These are phyloP conservation scores for Phialophora expanda DNA, from an alignment of 2,329 filamentous ascomycete genomes.

Conservation along the genomic window DNA sequence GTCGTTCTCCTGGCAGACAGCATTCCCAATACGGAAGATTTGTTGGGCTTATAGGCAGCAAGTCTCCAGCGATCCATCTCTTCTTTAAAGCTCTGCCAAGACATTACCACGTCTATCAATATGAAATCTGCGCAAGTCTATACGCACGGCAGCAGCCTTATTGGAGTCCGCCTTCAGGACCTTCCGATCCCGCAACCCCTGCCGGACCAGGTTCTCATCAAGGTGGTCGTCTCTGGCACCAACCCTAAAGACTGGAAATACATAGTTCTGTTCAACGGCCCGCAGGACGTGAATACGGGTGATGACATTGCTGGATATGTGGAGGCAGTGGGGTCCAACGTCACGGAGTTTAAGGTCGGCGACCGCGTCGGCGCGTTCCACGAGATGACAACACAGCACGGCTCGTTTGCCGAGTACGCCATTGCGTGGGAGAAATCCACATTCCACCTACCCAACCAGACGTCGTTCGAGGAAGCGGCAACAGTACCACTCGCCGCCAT, in stretches of 20 bases:
- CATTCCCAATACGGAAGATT: neutral
- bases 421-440: conserved; percentile 60
- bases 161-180: conserved; percentile 4
- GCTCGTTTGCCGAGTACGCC: conserved; percentile 63
- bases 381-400: conserved; percentile 57
- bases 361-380: conserved; percentile 60
- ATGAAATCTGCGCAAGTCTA: conserved; percentile 2
- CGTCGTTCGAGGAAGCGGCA: conserved; percentile 56
- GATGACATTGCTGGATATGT: conserved; percentile 61
- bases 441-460: conserved; percentile 58
- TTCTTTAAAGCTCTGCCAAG: neutral
- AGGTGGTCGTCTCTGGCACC: conserved; percentile 49
- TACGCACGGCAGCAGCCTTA: neutral
- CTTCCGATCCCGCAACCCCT: conserved; percentile 48
- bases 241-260: conserved; percentile 58
- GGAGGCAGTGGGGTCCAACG: conserved; percentile 56
- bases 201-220: conserved; percentile 48
- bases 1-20: neutral
- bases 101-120: neutral
- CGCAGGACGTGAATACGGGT: conserved; percentile 49
- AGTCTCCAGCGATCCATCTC: too few species aligned
- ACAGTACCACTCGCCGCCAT: conserved; percentile 34
- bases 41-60: neutral
- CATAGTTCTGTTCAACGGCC: conserved; percentile 6
- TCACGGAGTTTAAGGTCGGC: conserved; percentile 60